Percentiles rank a stretch among this genome's conserved stretches.
Conservation (phyloP, 2,329 filamentous ascomycete genomes). For the Passalora sequoiae region DNA sequence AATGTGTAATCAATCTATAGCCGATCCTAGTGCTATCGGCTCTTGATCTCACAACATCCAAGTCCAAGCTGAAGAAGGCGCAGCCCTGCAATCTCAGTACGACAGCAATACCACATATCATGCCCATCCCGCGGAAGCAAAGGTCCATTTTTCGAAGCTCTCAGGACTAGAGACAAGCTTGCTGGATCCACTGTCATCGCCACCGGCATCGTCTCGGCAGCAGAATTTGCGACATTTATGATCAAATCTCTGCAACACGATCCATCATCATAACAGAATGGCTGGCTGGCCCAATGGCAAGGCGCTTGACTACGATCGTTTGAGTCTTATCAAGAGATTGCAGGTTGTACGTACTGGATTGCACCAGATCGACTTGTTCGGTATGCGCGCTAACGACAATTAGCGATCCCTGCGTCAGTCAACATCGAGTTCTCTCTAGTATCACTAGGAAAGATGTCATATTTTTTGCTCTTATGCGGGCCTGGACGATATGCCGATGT, state of each 20-base stretch:
- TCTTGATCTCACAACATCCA: too few species aligned
- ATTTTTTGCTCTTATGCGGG: too few species aligned
- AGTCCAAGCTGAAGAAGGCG: too few species aligned
- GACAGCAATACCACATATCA: too few species aligned
- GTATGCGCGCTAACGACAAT: neutral
- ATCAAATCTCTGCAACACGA: neutral
- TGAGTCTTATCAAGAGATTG: slow-evolving; percentile 1
- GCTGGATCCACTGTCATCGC: neutral
- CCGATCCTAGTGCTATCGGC: too few species aligned
- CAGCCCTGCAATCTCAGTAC: too few species aligned
- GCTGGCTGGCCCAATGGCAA: slow-evolving; percentile 49
- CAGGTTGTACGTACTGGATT: neutral
- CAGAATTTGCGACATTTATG: neutral
- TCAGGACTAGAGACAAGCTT: neutral
- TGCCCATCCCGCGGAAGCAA: neutral
- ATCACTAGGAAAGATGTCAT: too few species aligned
- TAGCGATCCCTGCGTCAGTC: slow-evolving; percentile 1
- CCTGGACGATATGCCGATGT: too few species aligned
- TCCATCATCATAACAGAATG: neutral
- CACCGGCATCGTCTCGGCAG: neutral
- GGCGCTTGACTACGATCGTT: slow-evolving; percentile 51
- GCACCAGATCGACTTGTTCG: neutral
- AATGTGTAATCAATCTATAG: too few species aligned
- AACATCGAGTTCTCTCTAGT: too few species aligned
- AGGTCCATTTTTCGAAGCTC: neutral